Base-by-base conservation (phyloP, 208 protist genomes). In the Trichomonas gallinae region DNA sequence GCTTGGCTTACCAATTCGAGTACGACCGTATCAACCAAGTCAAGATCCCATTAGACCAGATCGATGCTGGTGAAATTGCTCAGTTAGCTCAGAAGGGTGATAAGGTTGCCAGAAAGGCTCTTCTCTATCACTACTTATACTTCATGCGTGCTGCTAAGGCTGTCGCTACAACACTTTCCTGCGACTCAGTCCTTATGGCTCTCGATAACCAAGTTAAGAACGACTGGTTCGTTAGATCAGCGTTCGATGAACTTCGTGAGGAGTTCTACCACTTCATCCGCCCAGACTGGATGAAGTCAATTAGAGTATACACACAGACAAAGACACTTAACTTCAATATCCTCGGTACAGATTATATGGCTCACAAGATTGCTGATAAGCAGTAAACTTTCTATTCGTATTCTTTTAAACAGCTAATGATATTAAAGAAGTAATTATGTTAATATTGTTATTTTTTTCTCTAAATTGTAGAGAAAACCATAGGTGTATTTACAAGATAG, bases 141-240 rank as follows among this genome's bases (percentile, higher is more conserved):
- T 51, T 93, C 44, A 34, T 51, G 13, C 6, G 87, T 34, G 40
- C 21, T n/a, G 87, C 87, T 40, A 93, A 51, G 45, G 13, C 17
- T 38, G 26, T 51, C 8, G 8, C 87, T 40, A 93, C 44, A 34
- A 40, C 87, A 51, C 31, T 93, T 0, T 34, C 1, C 13, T 93
- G 87, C 44, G 87, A 51, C 4, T 93, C 87, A n/a, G 45, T 93
- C 31, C n/a, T 93, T 51, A 51, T 93, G 40, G 87, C 87, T 51
- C 44, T 93, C 9, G 87, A 93, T 51, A 93, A 93, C n/a, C 87
- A 93, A 93, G 87, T 93, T 51, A 93, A 51, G n/a, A 93, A 93
- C 38, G 17, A 23, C 4, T 93, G 87, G 87, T 93, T 93, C 26
- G 44, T 93, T 40, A 26, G 17, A 38, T 17, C 11, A 34, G 44